phyloP scores from a whole-genome alignment of 495 filamentous ascomycete genomes.

The Annulohypoxylon nitens region DNA sequence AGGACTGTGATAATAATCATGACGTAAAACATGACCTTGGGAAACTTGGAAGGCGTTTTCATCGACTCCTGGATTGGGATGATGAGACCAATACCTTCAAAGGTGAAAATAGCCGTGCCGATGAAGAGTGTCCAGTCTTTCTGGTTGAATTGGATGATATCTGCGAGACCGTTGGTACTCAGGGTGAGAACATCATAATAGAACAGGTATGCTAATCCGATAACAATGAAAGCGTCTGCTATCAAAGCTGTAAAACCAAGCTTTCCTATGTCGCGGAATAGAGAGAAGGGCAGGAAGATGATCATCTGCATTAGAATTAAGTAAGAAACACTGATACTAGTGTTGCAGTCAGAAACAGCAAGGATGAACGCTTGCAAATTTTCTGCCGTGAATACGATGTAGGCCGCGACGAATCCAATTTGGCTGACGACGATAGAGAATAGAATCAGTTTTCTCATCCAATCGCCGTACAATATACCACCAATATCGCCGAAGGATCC shows the following conservation, averaged over 20 bases:
- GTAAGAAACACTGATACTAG: slow-evolving; percentile 83
- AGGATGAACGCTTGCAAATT: slow-evolving; percentile 94
- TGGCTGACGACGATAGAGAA: slow-evolving; percentile 93
- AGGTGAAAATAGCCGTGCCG: slow-evolving; percentile 98
- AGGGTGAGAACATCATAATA: slow-evolving; percentile 95
- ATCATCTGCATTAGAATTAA: slow-evolving; percentile 94
- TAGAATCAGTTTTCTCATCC: slow-evolving; percentile 89
- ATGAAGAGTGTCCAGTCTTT: slow-evolving; percentile 96
- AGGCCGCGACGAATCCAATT: slow-evolving; percentile 95
- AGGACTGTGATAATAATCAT: slow-evolving; percentile 95
- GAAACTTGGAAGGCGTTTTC: slow-evolving; percentile 88
- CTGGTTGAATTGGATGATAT: slow-evolving; percentile 88
- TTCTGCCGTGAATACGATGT: slow-evolving; percentile 97
- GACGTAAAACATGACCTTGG: slow-evolving; percentile 83
- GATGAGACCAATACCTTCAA: slow-evolving; percentile 97
- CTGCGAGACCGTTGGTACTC: slow-evolving; percentile 78
- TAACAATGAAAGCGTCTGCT: slow-evolving; percentile 92
- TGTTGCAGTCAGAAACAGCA: slow-evolving; percentile 83
- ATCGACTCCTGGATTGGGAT: slow-evolving; percentile 99
- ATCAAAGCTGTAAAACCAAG: slow-evolving; percentile 90
- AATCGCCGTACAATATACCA: slow-evolving; percentile 87
- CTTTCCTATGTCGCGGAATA: slow-evolving; percentile 96
- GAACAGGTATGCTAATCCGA: slow-evolving; percentile 93
- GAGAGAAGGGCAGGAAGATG: slow-evolving; percentile 90
- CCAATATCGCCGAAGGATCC: slow-evolving; percentile 98